Conservation (phyloP, 192 early-diverging fungal genomes). For the Allomyces arbusculus region DNA sequence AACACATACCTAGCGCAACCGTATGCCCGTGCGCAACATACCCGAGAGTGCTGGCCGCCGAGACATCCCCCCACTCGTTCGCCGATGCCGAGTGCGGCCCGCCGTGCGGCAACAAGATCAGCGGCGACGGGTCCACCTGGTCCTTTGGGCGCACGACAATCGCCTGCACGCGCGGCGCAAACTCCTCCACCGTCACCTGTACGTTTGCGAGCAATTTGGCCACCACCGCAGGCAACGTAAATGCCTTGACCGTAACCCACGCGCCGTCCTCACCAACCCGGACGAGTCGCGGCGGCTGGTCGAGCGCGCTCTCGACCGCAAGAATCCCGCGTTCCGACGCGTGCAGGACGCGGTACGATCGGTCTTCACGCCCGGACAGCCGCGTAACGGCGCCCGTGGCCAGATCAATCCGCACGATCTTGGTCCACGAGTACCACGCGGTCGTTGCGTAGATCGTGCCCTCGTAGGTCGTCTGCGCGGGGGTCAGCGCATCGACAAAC, state of each 20-base stretch:
- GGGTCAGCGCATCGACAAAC: conserved; percentile 34
- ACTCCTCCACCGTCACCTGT: no score
- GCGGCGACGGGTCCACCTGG: conserved; percentile 11
- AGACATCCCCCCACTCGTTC: conserved; percentile 23
- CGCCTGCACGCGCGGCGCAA: conserved; percentile 8
- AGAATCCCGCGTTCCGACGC: no score
- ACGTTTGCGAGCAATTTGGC: no score
- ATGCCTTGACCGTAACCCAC: no score
- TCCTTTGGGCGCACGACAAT: conserved; percentile 13
- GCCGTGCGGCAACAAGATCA: conserved; percentile 59
- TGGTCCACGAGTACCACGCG: neutral
- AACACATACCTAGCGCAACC: conserved; percentile 15
- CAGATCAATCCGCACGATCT: conserved; percentile 13
- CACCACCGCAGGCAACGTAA: no score
- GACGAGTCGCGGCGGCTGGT: no score
- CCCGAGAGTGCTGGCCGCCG: conserved; percentile 24
- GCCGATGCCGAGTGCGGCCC: conserved; percentile 45
- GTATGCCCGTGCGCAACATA: conserved; percentile 26
- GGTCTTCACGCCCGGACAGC: neutral
- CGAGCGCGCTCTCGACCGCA: no score
- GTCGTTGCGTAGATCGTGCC: neutral
- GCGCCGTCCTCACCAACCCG: no score
- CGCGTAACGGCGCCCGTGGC: conserved; percentile 17
- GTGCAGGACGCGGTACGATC: no score
- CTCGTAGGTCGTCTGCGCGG: conserved; percentile 1